Evolutionary conservation across 2,329 filamentous ascomycete species (phyloP).

Genomic region (Cladosporium halotolerans): DNA sequence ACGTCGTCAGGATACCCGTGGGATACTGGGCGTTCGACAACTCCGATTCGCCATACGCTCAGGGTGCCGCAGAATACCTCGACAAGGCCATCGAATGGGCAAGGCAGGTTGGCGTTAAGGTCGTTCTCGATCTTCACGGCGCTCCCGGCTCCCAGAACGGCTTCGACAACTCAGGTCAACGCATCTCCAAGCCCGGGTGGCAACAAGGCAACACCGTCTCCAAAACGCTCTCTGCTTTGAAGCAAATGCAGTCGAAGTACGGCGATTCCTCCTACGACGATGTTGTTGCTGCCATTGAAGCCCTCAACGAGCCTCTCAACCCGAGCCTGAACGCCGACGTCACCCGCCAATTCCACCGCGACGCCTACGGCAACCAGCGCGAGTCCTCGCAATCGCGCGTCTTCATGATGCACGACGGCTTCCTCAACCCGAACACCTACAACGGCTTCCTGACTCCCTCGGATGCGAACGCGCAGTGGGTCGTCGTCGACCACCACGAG

Average conservation of each 20-base stretch:
- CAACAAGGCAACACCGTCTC: constrained; percentile 42
- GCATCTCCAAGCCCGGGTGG: constrained; percentile 37
- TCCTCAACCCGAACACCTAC: constrained; percentile 49
- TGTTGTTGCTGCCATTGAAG: constrained; percentile 41
- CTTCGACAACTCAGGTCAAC: constrained; percentile 58
- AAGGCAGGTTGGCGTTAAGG: constrained; percentile 45
- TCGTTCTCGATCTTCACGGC: constrained; percentile 64
- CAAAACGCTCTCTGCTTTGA: constrained; percentile 52
- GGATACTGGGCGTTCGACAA: constrained; percentile 56
- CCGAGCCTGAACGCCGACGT: constrained; percentile 40
- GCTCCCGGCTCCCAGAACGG: constrained; percentile 60
- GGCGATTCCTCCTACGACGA: constrained; percentile 39
- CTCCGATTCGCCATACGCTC: constrained; percentile 41
- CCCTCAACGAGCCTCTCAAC: constrained; percentile 44
- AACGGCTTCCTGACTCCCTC: constrained; percentile 54
- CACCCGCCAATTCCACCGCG: constrained; percentile 50
- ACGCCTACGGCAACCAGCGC: constrained; percentile 44
- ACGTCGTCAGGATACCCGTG: constrained; percentile 53
- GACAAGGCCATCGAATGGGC: constrained; percentile 54
- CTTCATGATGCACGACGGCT: constrained; percentile 56
- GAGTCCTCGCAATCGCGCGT: constrained; percentile 26
- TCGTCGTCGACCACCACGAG: constrained; percentile 62
- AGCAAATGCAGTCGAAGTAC: constrained; percentile 43
- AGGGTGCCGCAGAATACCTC: constrained; percentile 48
- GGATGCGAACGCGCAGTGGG: constrained; percentile 46